These are phyloP conservation scores for Arbutus unedo DNA, from an alignment of 148 eudicot species.

Conservation along the genomic window DNA sequence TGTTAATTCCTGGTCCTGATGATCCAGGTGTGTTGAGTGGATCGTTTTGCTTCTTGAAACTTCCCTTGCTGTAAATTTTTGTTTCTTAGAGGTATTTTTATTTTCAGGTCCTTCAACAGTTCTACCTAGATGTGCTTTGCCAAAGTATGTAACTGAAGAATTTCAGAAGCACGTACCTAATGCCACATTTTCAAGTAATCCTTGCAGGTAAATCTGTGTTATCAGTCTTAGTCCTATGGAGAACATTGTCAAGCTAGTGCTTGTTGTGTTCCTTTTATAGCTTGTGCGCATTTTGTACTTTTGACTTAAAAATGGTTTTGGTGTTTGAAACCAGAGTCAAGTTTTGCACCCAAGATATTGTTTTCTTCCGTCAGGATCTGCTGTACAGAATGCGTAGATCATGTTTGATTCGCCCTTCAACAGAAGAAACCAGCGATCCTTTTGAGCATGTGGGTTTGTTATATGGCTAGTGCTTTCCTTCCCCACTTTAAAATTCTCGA, in stretches of 20 bases:
- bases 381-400: conserved; percentile 92
- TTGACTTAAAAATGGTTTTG: not conserved
- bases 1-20: conserved; percentile 90
- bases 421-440: conserved; percentile 84
- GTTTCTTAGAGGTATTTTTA: conserved; percentile 8
- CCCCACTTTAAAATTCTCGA: not conserved
- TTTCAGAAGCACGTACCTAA: conserved; percentile 70
- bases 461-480: conserved; percentile 1
- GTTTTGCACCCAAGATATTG: conserved; percentile 84
- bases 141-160: conserved; percentile 75
- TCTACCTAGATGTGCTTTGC: conserved; percentile 86
- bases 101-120: conserved; percentile 80
- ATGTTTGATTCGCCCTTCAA: conserved; percentile 77
- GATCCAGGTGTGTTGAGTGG: conserved; percentile 57
- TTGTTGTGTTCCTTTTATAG: not conserved
- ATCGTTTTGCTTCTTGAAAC: not conserved
- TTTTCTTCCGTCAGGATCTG: conserved; percentile 86
- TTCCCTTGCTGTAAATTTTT: not conserved
- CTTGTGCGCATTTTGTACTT: not conserved
- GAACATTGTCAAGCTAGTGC: conserved; percentile 2
- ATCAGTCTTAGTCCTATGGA: not conserved
- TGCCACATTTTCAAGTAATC: conserved; percentile 76
- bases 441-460: conserved; percentile 73
- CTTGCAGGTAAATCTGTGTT: conserved; percentile 65
- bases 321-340: conserved; percentile 57